phyloP scores from a whole-genome alignment of 306 rosid genomes.

The Citrullus colocynthis region DNA sequence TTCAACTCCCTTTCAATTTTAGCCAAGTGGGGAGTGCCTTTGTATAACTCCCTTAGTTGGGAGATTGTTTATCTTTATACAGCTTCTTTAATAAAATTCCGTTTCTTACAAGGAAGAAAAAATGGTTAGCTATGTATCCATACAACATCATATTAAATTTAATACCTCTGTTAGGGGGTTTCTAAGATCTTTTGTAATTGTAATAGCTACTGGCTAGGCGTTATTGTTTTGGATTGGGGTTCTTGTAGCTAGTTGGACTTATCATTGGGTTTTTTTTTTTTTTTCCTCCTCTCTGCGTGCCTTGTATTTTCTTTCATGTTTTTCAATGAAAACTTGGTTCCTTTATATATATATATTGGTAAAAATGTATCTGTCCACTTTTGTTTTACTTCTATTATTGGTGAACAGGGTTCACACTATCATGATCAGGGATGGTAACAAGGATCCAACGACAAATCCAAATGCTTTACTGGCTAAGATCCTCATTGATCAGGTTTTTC shows the following conservation, averaged over 20 bases:
- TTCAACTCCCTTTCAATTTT: background rate
- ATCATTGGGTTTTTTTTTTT: background rate
- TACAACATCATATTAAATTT: background rate
- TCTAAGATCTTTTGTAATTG: background rate
- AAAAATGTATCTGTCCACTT: background rate
- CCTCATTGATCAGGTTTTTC: slow-evolving; percentile 56
- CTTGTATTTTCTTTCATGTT: background rate
- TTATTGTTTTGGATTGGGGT: background rate
- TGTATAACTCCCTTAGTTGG: background rate
- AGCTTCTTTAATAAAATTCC: background rate
- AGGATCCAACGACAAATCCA: slow-evolving; percentile 49
- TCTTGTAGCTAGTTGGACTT: background rate
- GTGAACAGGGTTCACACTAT: slow-evolving; percentile 63
- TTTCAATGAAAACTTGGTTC: background rate
- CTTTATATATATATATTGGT: background rate
- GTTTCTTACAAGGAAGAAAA: background rate
- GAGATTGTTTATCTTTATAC: background rate
- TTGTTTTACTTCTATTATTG: slow-evolving; percentile 7
- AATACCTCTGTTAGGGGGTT: background rate
- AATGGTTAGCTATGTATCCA: background rate
- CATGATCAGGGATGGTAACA: slow-evolving; percentile 57
- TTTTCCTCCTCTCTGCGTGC: too few species aligned
- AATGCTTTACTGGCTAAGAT: slow-evolving; percentile 52
- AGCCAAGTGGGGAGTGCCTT: background rate
- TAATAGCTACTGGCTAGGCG: background rate